Conservation (phyloP, 768 basidiomycete genomes). For the Lactifluus hygrophoroides region DNA sequence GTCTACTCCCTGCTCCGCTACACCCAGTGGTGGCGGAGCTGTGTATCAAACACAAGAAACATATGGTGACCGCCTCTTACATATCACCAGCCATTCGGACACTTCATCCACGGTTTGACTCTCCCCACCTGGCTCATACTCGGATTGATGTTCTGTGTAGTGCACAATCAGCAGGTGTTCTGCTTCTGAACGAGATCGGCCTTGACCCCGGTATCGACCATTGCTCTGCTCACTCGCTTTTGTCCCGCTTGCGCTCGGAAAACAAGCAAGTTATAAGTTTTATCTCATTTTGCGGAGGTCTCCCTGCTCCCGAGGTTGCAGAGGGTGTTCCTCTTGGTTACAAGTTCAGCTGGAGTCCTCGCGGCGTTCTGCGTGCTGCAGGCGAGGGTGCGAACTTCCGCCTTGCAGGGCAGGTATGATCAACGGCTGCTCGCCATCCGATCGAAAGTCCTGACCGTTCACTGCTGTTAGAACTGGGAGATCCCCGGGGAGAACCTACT, state of each 20-base stretch:
- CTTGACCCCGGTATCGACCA: conserved; percentile 89
- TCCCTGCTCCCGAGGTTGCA: conserved; percentile 67
- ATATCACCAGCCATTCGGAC: conserved; percentile 68
- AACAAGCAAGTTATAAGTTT: conserved; percentile 61
- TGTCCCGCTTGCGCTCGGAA: conserved; percentile 42
- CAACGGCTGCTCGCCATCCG: neutral
- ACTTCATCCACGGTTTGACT: conserved; percentile 49
- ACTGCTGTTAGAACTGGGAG: conserved; percentile 32
- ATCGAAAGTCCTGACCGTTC: neutral
- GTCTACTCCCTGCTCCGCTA: conserved; percentile 70
- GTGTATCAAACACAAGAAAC: conserved; percentile 60
- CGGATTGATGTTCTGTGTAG: conserved; percentile 29
- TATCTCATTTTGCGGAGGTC: conserved; percentile 86
- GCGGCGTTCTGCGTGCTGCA: conserved; percentile 77
- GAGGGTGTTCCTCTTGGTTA: conserved; percentile 67
- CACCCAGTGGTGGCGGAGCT: conserved; percentile 63
- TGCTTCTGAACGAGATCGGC: conserved; percentile 85
- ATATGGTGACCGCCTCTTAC: conserved; percentile 90
- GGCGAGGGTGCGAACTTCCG: conserved; percentile 63
- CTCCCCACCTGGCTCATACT: neutral
- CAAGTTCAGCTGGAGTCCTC: conserved; percentile 91
- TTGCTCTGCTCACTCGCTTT: conserved; percentile 69
- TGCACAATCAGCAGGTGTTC: conserved; percentile 51
- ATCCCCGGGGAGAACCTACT: conserved; percentile 51
- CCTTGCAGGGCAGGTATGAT: conserved; percentile 42